Conservation (phyloP, 1,284 basidiomycete species). For the Trametes versicolor region DNA sequence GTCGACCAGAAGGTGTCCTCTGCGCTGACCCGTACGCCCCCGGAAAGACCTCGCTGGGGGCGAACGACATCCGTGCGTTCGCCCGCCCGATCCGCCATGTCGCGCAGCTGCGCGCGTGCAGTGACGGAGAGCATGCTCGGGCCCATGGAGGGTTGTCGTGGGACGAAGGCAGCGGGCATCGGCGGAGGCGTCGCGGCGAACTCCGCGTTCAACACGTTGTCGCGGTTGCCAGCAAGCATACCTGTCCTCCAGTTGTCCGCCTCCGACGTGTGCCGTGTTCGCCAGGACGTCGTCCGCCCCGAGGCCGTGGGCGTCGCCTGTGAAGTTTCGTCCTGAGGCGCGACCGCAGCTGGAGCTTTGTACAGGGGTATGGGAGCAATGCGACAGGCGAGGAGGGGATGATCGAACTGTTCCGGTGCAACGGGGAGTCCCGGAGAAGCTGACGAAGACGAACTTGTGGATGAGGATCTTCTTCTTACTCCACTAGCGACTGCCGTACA, state of each 20-base stretch:
- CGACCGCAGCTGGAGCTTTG: neutral
- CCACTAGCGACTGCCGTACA: neutral
- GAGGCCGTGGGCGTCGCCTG: neutral
- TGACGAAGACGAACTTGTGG: neutral
- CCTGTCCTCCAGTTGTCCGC: conserved; percentile 7
- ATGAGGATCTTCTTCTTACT: neutral
- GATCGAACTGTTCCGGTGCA: neutral
- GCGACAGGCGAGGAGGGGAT: neutral
- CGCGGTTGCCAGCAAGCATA: neutral
- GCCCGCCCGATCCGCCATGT: neutral
- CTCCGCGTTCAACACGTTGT: conserved; percentile 1
- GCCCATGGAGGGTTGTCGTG: neutral
- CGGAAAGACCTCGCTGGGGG: neutral
- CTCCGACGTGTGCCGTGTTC: neutral
- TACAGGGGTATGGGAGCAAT: neutral
- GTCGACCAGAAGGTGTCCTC: neutral
- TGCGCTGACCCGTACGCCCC: no score
- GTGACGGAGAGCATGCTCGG: conserved; percentile 3
- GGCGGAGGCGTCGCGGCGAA: neutral
- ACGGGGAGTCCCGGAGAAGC: neutral
- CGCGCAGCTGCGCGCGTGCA: neutral
- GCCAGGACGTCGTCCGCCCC: neutral
- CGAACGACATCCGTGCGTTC: neutral
- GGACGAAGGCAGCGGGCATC: neutral
- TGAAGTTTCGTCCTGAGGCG: neutral